phyloP scores from a whole-genome alignment of 495 filamentous ascomycete genomes.

The Neurospora sp. region DNA sequence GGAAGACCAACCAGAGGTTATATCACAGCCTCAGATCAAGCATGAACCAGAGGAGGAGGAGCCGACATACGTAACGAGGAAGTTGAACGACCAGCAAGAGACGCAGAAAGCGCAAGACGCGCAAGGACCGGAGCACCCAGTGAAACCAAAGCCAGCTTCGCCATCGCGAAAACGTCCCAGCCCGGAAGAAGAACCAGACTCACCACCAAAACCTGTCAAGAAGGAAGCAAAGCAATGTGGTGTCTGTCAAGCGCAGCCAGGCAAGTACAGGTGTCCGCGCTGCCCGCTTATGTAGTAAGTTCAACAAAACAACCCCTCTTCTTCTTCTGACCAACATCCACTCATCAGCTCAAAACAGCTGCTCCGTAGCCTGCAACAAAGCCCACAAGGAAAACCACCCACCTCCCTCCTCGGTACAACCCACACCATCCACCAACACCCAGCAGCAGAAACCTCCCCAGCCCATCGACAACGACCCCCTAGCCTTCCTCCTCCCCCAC shows the following conservation, averaged over 20 bases:
- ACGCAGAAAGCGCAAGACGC: not conserved
- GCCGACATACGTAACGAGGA: not conserved
- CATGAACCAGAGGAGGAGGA: not conserved
- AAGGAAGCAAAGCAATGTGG: slow-evolving; percentile 33
- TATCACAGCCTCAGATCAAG: not conserved
- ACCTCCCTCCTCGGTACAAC: not conserved
- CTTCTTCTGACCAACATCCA: not conserved
- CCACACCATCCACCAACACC: slow-evolving; percentile 1
- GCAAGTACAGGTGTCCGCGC: slow-evolving; percentile 57
- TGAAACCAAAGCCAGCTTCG: slow-evolving; percentile 3
- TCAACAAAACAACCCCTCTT: not conserved
- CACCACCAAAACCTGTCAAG: slow-evolving; percentile 3
- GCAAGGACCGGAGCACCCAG: not conserved
- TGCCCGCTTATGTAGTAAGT: slow-evolving; percentile 54
- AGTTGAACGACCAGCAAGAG: not conserved
- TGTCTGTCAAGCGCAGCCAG: slow-evolving; percentile 46
- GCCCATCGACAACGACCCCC: slow-evolving; percentile 18
- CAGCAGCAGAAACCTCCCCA: slow-evolving; percentile 2
- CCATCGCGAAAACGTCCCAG: not conserved
- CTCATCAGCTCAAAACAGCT: slow-evolving; percentile 34
- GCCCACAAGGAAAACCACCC: slow-evolving; percentile 45
- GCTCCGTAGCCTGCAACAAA: slow-evolving; percentile 58
- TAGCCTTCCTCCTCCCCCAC: slow-evolving; percentile 28
- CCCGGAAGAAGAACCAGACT: slow-evolving; percentile 1
- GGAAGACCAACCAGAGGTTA: not conserved